Evolutionary conservation across 2,329 filamentous ascomycete species (phyloP).

Genomic region (Rhynchosporium agropyri): DNA sequence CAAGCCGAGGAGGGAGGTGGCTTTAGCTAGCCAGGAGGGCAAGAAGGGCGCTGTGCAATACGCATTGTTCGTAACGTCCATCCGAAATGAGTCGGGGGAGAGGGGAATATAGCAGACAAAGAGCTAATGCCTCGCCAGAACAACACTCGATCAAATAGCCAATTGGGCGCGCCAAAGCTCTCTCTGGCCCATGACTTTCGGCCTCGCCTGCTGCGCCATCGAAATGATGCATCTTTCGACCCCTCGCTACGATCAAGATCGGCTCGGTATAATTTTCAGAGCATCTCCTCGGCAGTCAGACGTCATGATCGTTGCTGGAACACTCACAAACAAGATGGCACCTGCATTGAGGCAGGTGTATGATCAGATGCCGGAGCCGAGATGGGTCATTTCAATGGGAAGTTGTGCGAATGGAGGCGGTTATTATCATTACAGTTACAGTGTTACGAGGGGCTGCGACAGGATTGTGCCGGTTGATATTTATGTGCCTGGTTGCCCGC

Average conservation of each 20-base stretch:
- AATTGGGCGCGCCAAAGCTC: conserved; percentile 87
- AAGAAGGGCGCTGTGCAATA: conserved; percentile 84
- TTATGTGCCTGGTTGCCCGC: conserved; percentile 76
- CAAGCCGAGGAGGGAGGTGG: conserved; percentile 68
- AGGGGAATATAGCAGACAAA: background rate
- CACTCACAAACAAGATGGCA: conserved; percentile 95
- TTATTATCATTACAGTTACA: conserved; percentile 87
- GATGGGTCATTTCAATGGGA: conserved; percentile 84
- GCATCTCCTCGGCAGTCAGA: conserved; percentile 86
- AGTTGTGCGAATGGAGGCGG: conserved; percentile 83
- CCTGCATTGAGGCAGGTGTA: conserved; percentile 88
- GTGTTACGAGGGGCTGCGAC: conserved; percentile 74
- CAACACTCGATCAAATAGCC: conserved; percentile 75
- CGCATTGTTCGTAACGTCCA: conserved; percentile 68
- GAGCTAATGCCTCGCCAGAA: conserved; percentile 50
- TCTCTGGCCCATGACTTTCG: conserved; percentile 88
- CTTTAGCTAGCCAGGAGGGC: conserved; percentile 74
- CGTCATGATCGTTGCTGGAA: conserved; percentile 92
- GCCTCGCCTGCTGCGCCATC: conserved; percentile 83
- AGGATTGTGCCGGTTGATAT: conserved; percentile 78
- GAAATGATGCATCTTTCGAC: conserved; percentile 94
- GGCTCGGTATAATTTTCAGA: conserved; percentile 87
- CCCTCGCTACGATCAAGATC: conserved; percentile 86
- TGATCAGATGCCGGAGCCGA: conserved; percentile 92
- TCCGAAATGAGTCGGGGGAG: background rate